Base-by-base conservation (phyloP, 371 early-diverging fungal species). In the Thermomucor indicae-seudaticae region DNA sequence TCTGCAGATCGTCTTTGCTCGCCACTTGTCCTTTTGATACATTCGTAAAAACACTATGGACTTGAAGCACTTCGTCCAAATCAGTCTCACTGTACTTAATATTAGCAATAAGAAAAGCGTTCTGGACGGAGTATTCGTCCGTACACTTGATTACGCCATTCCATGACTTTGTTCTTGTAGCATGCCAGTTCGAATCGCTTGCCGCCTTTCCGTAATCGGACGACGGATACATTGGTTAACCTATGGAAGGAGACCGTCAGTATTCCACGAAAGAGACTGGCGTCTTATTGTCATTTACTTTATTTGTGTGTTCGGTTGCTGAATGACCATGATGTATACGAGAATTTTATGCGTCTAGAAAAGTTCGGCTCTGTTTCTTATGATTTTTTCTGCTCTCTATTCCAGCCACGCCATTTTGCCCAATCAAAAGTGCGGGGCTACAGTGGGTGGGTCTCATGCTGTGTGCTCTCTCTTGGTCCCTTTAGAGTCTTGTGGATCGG, bases 131-230 rank as follows among this genome's bases (percentile, higher is more conserved):
- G 10, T 29, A 28, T 22, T 20, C 10, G 19, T 12, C 61, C 85
- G 72, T 83, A 94, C 91, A 95, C 88, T 45, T 90, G 88, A 31
- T 75, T 88, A 28, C 97, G 78, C 93, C 94, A 98, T 67, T 98
- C 96, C 60, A 91, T 70, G n/a, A 96, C 95, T 75, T 98, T 97
- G 83, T 98, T 98, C 66, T 95, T 96, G 73, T 97, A 97, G 67
- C 97, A 95, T 7, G 99, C 99, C 16, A 98, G 77, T 65, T 98
- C 99, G 54, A 97, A 98, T 28, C 95, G 86, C 67, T 93, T 96
- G 35, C 99, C 99, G 23, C 95, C 96, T 74, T 95, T 96, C 60
- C 90, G 90, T 55, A 96, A 79, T 37, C 96, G 90, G 20, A 98
- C 98, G 30, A 97, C 72, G 14, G 95, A 93, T 27, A 97, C 96